Evolutionary conservation across 805 yeast genomes (phyloP), one percentile per base, ranked within the genome.

Genomic region (Candida tammaniensis): DNA sequence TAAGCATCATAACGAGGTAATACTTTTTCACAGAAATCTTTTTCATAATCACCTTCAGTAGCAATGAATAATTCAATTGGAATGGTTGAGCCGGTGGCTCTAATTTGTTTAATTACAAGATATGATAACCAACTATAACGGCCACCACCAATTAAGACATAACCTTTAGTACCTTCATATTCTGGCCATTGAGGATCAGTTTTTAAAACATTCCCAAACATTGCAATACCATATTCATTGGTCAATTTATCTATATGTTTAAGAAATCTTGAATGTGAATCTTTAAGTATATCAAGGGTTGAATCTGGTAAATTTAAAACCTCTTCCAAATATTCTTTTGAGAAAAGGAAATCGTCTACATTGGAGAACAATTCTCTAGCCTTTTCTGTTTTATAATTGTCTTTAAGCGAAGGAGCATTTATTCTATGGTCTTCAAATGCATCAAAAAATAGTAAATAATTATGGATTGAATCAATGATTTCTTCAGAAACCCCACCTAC

Each of bases 31-130:
- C 81, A 75, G 39, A 73, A 70, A 2, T 57, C 54, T 10, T 43
- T 34, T 44, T 75, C 80, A 49, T 72, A 74, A 17, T 72, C 78
- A 5, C 47, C 53, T 27, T 48, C 28, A 5, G 63, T 47, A 1
- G 78, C 70, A 19, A 75, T 61, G 42, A 70, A 74, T 17, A 75
- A 60, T 51, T 75, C 81, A 20, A 73, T 65, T 2, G 80, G 80
- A 24, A 71, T 42, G n/a, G 46, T 55, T 8, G 72, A 58, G 2
- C 77, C 78, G 1, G 61, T 45, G 4, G 58, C 54, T 19, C 78
- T 47, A 24, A 67, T 51, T 48, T 75, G 79, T 40, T 58, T 59
- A 26, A 75, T 70, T 19, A 68, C 76, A 24, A 75, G 47, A 40
- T 67, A 61, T 4, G 77, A 58, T 29, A 75, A 57, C 78, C 80